Percentiles rank a stretch among this genome's conserved stretches.
phyloP scores from a whole-genome alignment of 371 early-diverging fungal species.

The Dichotomocladium elegans region DNA sequence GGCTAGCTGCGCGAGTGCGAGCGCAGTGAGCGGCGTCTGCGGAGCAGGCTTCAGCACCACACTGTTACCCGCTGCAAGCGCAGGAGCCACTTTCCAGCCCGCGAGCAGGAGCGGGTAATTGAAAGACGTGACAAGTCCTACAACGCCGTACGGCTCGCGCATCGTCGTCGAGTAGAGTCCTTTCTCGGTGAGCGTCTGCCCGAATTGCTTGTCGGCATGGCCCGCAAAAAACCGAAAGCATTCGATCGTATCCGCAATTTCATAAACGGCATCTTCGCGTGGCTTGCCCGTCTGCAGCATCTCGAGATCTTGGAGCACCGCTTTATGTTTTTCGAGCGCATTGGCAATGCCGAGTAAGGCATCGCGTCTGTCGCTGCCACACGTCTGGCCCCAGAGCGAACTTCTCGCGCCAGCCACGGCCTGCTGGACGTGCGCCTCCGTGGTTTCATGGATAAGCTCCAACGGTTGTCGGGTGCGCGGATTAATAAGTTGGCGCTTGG shows the following conservation, averaged over 20 bases:
- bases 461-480: slow-evolving; percentile 12
- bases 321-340: slow-evolving; percentile 49
- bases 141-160: slow-evolving; percentile 73
- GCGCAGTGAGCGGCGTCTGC: slow-evolving; percentile 36
- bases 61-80: slow-evolving; percentile 60
- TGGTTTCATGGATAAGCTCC: slow-evolving; percentile 8
- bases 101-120: slow-evolving; percentile 50
- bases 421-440: slow-evolving; percentile 2
- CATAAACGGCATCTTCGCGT: slow-evolving; percentile 45
- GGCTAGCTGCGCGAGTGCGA: slow-evolving; percentile 34
- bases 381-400: slow-evolving; percentile 3
- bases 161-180: slow-evolving; percentile 48
- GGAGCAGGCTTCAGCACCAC: slow-evolving; percentile 43
- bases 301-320: slow-evolving; percentile 69
- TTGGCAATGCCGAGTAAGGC: slow-evolving; percentile 63
- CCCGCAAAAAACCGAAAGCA: slow-evolving; percentile 75
- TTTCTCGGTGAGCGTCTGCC: slow-evolving; percentile 11
- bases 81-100: slow-evolving; percentile 83
- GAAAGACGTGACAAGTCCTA: slow-evolving; percentile 44
- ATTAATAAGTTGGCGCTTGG: slow-evolving; percentile 5
- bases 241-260: slow-evolving; percentile 60
- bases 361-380: slow-evolving; percentile 50
- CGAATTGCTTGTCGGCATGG: slow-evolving; percentile 67
- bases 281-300: slow-evolving; percentile 84
- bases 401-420: slow-evolving; percentile 3